phyloP scores from a whole-genome alignment of 1,284 basidiomycete genomes.

The Ceratobasidium sp. region DNA sequence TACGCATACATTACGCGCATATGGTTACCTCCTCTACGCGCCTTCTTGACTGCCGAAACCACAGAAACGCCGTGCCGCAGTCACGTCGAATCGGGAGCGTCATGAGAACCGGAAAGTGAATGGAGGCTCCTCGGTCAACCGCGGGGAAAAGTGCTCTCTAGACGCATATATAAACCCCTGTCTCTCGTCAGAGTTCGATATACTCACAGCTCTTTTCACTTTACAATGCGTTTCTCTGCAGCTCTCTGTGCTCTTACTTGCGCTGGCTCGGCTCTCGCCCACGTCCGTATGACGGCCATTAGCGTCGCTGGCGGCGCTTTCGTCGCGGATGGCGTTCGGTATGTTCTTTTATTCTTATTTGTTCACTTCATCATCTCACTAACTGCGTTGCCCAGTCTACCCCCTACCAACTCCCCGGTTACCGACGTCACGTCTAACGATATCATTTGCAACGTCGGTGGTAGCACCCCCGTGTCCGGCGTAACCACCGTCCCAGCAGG shows the following conservation, averaged over 20 bases:
- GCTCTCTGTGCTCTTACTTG: conserved; percentile 14
- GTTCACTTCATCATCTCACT: no score
- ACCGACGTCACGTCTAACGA: conserved; percentile 46
- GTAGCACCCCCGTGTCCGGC: conserved; percentile 28
- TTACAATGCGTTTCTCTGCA: conserved; percentile 24
- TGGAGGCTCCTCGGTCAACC: conserved; percentile 11
- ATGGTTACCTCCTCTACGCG: background rate
- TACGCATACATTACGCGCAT: background rate
- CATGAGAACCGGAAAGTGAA: background rate
- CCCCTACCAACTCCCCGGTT: conserved; percentile 42
- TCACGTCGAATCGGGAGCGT: background rate
- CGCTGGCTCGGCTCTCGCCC: conserved; percentile 32
- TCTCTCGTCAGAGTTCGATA: background rate
- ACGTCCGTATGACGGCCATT: conserved; percentile 45
- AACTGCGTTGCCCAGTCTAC: conserved; percentile 10
- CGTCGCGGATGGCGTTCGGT: conserved; percentile 37
- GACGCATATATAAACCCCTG: conserved; percentile 6
- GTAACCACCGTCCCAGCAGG: conserved; percentile 47
- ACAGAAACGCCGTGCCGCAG: conserved; percentile 9
- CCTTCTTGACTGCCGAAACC: background rate
- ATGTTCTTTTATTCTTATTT: no score
- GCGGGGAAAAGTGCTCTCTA: background rate
- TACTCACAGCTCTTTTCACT: background rate
- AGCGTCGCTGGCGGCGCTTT: conserved; percentile 46
- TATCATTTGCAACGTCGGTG: conserved; percentile 45